phyloP scores from a whole-genome alignment of 202 grass and related monocot genomes.

The Brachypodium distachyon region DNA sequence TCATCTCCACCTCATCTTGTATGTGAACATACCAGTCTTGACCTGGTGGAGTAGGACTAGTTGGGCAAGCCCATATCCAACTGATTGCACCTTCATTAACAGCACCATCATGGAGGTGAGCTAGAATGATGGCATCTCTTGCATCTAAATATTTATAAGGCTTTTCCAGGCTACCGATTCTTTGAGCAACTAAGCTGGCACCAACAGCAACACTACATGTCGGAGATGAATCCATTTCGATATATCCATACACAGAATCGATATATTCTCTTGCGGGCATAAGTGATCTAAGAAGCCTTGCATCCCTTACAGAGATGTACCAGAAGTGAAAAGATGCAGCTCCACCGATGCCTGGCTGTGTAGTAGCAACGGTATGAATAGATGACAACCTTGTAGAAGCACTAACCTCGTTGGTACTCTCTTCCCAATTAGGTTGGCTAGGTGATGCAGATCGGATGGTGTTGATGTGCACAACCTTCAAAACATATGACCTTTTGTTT shows the following conservation, averaged over 20 bases:
- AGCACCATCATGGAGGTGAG: not conserved
- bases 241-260: not conserved
- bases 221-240: not conserved
- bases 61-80: not conserved
- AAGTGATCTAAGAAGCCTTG: not conserved
- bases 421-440: not conserved
- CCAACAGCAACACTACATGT: not conserved
- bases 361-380: not conserved
- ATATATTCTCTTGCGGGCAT: not conserved
- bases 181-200: not conserved
- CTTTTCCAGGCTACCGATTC: not conserved
- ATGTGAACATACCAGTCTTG: not conserved
- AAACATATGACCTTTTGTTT: fast-evolving
- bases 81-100: not conserved
- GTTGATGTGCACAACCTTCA: not conserved
- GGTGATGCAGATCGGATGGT: not conserved
- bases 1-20: not conserved
- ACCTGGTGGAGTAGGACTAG: not conserved
- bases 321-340: not conserved
- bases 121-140: not conserved
- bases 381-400: not conserved
- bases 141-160: not conserved
- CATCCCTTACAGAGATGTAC: not conserved
- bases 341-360: no score
- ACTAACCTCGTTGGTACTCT: not conserved